Conservation (phyloP, 306 rosid genomes). For the Sechiopsis laciniata region DNA sequence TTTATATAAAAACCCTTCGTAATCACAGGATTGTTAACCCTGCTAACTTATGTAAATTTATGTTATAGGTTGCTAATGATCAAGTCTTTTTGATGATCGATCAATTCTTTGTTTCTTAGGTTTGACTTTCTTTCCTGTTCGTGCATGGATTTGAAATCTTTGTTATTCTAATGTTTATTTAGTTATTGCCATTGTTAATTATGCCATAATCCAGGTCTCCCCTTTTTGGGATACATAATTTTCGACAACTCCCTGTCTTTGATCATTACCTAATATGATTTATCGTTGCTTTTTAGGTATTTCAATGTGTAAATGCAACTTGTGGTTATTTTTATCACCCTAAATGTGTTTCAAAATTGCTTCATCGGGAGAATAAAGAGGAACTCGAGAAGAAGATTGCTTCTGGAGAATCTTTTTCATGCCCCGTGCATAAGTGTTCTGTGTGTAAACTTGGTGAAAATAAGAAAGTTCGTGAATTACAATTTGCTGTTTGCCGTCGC, state of each 20-base stretch:
- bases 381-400: conserved; percentile 54
- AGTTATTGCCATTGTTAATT: background rate
- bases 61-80: background rate
- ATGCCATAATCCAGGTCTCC: background rate
- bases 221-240: background rate
- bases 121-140: background rate
- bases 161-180: too few species aligned
- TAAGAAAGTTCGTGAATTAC: conserved; percentile 44
- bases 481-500: conserved; percentile 91
- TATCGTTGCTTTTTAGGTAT: conserved; percentile 52
- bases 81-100: background rate
- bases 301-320: conserved; percentile 73
- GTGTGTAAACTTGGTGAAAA: conserved; percentile 73
- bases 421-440: conserved; percentile 77
- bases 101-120: background rate
- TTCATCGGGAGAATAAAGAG: conserved; percentile 37
- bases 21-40: background rate
- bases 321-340: conserved; percentile 93
- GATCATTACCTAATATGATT: conserved; percentile 25
- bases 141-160: background rate
- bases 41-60: background rate
- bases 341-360: conserved; percentile 55
- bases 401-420: conserved; percentile 64
- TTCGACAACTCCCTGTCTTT: background rate
- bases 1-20: background rate